Evolutionary conservation across 2,329 filamentous ascomycete species (phyloP).

Genomic region (Hortaea werneckii): DNA sequence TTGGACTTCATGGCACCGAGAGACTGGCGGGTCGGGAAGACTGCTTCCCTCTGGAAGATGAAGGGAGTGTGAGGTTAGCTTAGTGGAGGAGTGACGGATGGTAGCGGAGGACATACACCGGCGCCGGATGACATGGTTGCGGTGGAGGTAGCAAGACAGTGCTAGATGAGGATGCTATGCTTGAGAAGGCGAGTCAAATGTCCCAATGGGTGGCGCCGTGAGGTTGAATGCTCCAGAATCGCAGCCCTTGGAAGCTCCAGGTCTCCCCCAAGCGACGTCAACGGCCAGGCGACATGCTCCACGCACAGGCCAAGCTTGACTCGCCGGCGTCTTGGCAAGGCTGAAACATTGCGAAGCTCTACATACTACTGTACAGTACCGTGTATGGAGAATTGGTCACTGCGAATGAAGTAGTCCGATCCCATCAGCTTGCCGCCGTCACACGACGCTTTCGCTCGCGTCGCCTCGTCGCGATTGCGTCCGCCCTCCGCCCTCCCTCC

Average conservation of each 20-base stretch:
- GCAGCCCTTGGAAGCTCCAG: no score
- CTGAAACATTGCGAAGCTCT: background rate
- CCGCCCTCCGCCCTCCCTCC: background rate
- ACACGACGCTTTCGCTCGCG: background rate
- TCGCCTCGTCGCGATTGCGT: background rate
- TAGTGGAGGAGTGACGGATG: background rate
- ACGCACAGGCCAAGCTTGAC: background rate
- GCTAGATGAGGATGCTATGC: background rate
- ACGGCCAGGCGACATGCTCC: background rate
- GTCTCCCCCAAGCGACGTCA: background rate
- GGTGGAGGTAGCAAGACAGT: background rate
- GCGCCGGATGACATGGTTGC: background rate
- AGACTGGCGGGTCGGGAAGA: constrained; percentile 96
- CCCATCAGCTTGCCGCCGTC: background rate
- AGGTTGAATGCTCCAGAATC: no score
- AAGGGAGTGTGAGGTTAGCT: constrained; percentile 1
- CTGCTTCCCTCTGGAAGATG: constrained; percentile 74
- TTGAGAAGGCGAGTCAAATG: background rate
- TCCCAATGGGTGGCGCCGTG: background rate
- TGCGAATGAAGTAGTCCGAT: background rate
- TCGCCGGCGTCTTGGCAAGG: background rate
- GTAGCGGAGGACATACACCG: background rate
- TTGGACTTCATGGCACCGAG: constrained; percentile 96
- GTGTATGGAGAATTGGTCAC: no score
- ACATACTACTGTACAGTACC: no score